Evolutionary conservation across 371 early-diverging fungal genomes (phyloP).

Genomic region (Parasitella parasitica): DNA sequence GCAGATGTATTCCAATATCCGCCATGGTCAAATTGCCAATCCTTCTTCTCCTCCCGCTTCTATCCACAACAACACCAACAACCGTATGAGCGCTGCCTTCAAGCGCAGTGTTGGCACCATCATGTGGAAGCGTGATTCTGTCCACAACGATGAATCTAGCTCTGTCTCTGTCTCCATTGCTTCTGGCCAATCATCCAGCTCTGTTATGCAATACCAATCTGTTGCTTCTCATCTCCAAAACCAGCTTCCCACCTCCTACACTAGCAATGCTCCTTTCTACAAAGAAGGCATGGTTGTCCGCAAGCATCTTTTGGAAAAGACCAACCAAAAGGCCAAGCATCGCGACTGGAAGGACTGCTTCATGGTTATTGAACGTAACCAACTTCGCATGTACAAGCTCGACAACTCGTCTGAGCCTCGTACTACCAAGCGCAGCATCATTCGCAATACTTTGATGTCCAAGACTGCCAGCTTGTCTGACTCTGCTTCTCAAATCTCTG

Average conservation of each 20-base stretch:
- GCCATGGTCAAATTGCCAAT: slow-evolving; percentile 64
- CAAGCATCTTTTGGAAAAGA: slow-evolving; percentile 76
- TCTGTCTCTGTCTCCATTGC: slow-evolving; percentile 18
- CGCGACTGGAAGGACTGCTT: slow-evolving; percentile 82
- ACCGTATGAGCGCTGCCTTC: slow-evolving; percentile 27
- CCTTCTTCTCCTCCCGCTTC: slow-evolving; percentile 27
- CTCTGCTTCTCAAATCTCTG: slow-evolving; percentile 16
- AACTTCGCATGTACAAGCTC: slow-evolving; percentile 76
- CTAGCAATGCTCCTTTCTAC: slow-evolving; percentile 37
- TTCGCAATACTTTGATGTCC: slow-evolving; percentile 1
- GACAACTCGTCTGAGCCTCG: slow-evolving; percentile 31
- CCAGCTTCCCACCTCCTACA: slow-evolving; percentile 18
- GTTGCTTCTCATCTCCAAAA: slow-evolving; percentile 25
- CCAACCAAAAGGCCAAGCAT: slow-evolving; percentile 73
- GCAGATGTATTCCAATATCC: slow-evolving; percentile 65
- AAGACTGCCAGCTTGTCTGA: slow-evolving; percentile 39
- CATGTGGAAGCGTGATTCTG: slow-evolving; percentile 28
- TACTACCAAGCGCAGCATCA: slow-evolving; percentile 13
- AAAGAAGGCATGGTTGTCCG: slow-evolving; percentile 78
- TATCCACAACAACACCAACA: slow-evolving; percentile 1
- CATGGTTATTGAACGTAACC: slow-evolving; percentile 70
- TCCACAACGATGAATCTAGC: slow-evolving; percentile 24
- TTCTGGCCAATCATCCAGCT: slow-evolving; percentile 1
- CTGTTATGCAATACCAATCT: slow-evolving; percentile 26
- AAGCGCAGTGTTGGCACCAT: slow-evolving; percentile 42